Evolutionary conservation across 306 rosid species (phyloP).

Genomic region (Ormosia semicastrata): DNA sequence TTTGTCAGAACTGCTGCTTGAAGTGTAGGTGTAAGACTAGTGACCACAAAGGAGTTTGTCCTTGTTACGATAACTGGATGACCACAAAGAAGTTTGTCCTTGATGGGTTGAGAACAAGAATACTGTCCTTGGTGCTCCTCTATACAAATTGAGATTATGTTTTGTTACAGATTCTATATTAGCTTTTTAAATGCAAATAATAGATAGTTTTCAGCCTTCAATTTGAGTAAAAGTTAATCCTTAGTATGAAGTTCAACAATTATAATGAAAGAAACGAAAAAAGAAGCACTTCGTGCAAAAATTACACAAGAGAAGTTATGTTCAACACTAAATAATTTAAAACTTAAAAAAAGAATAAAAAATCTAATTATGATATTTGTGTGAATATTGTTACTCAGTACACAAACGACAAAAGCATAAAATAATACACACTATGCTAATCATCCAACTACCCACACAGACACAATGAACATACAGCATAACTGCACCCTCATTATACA

Average conservation of each 20-base stretch:
- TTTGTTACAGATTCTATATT: neutral
- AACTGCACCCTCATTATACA: conserved; percentile 1
- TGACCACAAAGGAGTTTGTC: neutral
- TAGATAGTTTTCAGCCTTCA: neutral
- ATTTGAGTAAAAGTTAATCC: neutral
- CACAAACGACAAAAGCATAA: too few species aligned
- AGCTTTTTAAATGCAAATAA: too few species aligned
- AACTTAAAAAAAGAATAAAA: too few species aligned
- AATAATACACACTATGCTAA: neutral
- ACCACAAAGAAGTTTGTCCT: neutral
- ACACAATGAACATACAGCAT: neutral
- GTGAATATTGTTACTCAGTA: too few species aligned
- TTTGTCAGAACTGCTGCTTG: neutral
- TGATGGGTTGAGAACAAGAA: too few species aligned
- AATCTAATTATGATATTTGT: too few species aligned
- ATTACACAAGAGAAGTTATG: neutral
- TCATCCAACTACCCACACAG: neutral
- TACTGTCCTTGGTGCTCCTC: neutral
- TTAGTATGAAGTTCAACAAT: neutral
- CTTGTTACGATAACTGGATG: neutral
- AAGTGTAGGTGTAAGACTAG: neutral
- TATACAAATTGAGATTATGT: neutral
- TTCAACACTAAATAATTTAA: neutral
- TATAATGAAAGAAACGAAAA: neutral
- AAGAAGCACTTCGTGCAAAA: neutral